These are phyloP conservation scores for Macrotyloma uniflorum DNA, from an alignment of 306 rosid species.

Conservation along the genomic window DNA sequence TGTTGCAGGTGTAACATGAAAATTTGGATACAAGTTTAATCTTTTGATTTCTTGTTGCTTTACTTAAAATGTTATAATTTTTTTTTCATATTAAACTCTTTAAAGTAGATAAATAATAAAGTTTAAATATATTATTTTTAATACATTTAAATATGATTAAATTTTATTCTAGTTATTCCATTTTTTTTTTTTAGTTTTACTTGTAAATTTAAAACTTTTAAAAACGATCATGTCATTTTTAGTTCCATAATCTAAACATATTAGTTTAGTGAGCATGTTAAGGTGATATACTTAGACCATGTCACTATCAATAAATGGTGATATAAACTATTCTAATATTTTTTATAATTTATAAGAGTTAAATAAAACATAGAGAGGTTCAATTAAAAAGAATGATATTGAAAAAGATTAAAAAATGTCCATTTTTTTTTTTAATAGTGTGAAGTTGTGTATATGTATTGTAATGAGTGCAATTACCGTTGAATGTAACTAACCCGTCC, in stretches of 20 bases:
- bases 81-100: not conserved
- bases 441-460: not conserved
- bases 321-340: not conserved
- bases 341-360: not conserved
- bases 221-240: not conserved
- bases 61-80: not conserved
- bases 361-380: not conserved
- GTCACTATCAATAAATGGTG: not conserved
- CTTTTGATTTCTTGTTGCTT: not conserved
- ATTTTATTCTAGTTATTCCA: not conserved
- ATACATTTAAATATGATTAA: not conserved
- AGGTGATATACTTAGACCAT: not conserved
- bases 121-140: not conserved
- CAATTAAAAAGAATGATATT: not conserved
- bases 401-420: not conserved
- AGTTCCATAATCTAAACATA: not conserved
- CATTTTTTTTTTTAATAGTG: not conserved
- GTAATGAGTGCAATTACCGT: conserved; percentile 23
- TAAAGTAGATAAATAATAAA: not conserved
- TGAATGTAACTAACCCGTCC: conserved; percentile 42
- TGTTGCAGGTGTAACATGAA: not conserved
- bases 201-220: not conserved
- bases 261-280: not conserved
- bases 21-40: not conserved
- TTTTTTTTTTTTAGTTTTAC: not conserved